Evolutionary conservation across 1,284 basidiomycete species (phyloP).

Genomic region (Erythrobasidium hasegawianum): DNA sequence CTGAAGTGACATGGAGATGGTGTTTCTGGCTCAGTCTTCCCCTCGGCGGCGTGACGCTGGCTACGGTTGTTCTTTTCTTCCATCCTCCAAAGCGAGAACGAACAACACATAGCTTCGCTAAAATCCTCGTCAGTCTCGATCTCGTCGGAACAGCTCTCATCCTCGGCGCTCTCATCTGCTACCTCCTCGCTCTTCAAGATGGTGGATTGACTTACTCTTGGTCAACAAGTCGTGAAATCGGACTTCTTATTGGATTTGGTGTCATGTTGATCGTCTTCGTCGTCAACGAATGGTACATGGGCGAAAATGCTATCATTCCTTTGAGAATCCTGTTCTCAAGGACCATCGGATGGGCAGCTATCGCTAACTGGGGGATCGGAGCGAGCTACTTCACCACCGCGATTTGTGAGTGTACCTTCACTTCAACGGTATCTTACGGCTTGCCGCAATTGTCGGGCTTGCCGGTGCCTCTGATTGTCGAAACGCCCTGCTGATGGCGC

Average conservation of each 20-base stretch:
- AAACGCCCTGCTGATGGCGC: neutral
- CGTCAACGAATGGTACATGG: conserved; percentile 41
- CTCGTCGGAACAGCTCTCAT: conserved; percentile 43
- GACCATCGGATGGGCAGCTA: neutral
- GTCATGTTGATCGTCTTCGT: conserved; percentile 43
- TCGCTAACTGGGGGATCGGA: conserved; percentile 40
- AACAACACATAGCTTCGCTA: conserved; percentile 18
- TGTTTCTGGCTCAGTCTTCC: conserved; percentile 44
- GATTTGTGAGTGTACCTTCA: neutral
- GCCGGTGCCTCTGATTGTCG: too few species aligned
- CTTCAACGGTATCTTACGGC: neutral
- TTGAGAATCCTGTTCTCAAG: conserved; percentile 38
- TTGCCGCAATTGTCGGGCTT: too few species aligned
- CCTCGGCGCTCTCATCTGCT: conserved; percentile 41
- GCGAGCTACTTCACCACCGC: conserved; percentile 7
- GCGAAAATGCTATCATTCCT: conserved; percentile 45
- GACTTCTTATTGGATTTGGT: conserved; percentile 45
- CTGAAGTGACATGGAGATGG: conserved; percentile 45
- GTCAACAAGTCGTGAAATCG: conserved; percentile 41
- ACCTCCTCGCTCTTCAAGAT: conserved; percentile 45
- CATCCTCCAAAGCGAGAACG: conserved; percentile 11
- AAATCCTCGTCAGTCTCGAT: conserved; percentile 41
- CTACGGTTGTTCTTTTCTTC: conserved; percentile 40
- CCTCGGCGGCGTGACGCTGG: conserved; percentile 37
- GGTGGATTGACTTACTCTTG: conserved; percentile 24